phyloP scores from a whole-genome alignment of 208 protist species.

The Wallacemonas rigidus region DNA sequence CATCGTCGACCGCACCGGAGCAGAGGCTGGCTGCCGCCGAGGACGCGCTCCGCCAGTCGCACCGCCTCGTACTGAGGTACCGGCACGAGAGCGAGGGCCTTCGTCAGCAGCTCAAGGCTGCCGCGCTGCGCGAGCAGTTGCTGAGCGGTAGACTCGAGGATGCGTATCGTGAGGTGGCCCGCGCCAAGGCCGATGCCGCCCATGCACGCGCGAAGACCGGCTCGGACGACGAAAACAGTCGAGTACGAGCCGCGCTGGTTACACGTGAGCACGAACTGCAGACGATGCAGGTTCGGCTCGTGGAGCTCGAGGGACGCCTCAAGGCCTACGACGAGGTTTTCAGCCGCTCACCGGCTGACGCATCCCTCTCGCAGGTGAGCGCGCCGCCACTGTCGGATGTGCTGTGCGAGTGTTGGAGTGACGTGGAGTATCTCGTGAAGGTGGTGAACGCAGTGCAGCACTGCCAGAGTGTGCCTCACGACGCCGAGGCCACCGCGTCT shows the following conservation, averaged over 20 bases:
- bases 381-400: slow-evolving; percentile 29
- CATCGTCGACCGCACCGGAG: not conserved
- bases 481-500: not conserved
- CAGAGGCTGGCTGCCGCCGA: not conserved
- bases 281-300: slow-evolving; percentile 33
- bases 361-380: not conserved
- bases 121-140: slow-evolving; percentile 44
- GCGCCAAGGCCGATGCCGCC: slow-evolving; percentile 1
- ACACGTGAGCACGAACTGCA: slow-evolving; percentile 31
- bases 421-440: slow-evolving; percentile 65
- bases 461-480: slow-evolving; percentile 37
- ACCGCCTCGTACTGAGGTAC: slow-evolving; percentile 39
- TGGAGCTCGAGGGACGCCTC: slow-evolving; percentile 49
- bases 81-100: slow-evolving; percentile 61
- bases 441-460: slow-evolving; percentile 76
- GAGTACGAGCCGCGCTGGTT: slow-evolving; percentile 23
- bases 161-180: slow-evolving; percentile 1
- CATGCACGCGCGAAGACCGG: not conserved
- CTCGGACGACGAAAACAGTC: not conserved
- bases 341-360: slow-evolving; percentile 14
- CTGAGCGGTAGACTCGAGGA: slow-evolving; percentile 51
- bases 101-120: slow-evolving; percentile 56
- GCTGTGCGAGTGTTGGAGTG: slow-evolving; percentile 48
- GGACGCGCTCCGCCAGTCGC: slow-evolving; percentile 22
- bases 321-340: slow-evolving; percentile 52